Evolutionary conservation across 2,329 filamentous ascomycete genomes (phyloP), one percentile per base, ranked within the genome.

Genomic region (Albophoma yamanashiensis): DNA sequence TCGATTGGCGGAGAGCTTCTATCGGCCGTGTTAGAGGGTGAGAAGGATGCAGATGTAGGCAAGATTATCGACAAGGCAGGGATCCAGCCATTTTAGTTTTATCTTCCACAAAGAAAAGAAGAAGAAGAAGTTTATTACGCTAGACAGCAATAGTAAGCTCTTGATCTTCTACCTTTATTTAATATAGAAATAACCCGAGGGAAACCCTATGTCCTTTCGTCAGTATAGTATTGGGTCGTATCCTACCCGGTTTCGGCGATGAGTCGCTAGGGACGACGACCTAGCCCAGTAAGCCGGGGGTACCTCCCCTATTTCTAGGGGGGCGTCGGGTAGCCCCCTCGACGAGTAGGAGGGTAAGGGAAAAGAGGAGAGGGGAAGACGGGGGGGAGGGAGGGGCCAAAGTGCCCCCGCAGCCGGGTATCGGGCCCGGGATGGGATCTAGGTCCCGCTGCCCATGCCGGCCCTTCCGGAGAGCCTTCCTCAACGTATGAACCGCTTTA

Each of bases 61-160:
- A 45, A 45, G 42, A 45, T 45, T 45, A 45, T 45, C 42, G 42
- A 45, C 42, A 45, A n/a, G 42, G 4, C n/a, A 45, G 42, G 42
- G n/a, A 45, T 45, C 42, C 42, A 45, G n/a, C 42, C 42, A 45
- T 45, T 45, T 45, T 45, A 22, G 42, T 43, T 43, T 43, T 43
- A 43, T 43, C 42, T 22, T 43, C 42, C 42, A 22, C 42, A 43
- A 43, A 43, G 42, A n/a, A 20, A 43, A 40, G 39, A 40, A 40
- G 39, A 40, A 25, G 59, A 55, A 53, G n/a, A 55, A 61, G 61
- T 63, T 43, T 43, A 43, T 43, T 43, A 43, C 17, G 42, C 42
- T 43, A 43, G 42, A 3, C 22, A 43, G 42, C 42, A 22, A 7
- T 43, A n/a, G 20, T 42, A 22, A 43, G 42, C 42, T 43, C 42